Evolutionary conservation across 2,329 filamentous ascomycete genomes (phyloP).

Genomic region (Helotiales sp.): DNA sequence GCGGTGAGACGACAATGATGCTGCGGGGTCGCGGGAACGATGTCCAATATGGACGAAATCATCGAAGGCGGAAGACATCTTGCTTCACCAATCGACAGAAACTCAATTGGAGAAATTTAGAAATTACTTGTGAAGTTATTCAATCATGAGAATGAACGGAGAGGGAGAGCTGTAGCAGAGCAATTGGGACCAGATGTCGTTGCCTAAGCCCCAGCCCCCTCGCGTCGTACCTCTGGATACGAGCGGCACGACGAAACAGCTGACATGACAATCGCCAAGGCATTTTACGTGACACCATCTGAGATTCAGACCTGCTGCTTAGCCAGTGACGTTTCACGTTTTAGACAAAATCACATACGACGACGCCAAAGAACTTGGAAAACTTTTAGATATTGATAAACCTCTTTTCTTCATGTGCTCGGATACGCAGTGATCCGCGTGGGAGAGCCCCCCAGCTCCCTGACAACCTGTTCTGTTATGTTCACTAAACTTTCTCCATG

Average conservation of each 20-base stretch:
- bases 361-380: too few relatives aligned
- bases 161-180: neutral
- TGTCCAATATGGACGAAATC: constrained; percentile 34
- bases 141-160: neutral
- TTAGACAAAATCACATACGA: too few relatives aligned
- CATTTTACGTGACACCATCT: constrained; percentile 4
- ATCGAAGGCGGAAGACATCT: constrained; percentile 30
- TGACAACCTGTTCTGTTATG: too few relatives aligned
- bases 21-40: constrained; percentile 5
- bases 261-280: constrained; percentile 10
- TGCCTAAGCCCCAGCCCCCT: constrained; percentile 26
- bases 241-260: constrained; percentile 9
- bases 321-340: too few relatives aligned
- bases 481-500: too few relatives aligned
- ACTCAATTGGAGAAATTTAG: constrained; percentile 1
- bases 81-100: neutral
- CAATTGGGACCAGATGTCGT: constrained; percentile 18
- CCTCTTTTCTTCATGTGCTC: too few relatives aligned
- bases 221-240: constrained; percentile 10
- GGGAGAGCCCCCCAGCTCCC: too few relatives aligned
- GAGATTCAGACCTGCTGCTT: neutral
- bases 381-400: too few relatives aligned
- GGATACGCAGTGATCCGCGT: too few relatives aligned
- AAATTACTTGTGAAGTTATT: neutral
- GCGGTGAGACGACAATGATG: neutral